Conservation (phyloP, 331 rosid genomes). For the Telfairia occidentalis region DNA sequence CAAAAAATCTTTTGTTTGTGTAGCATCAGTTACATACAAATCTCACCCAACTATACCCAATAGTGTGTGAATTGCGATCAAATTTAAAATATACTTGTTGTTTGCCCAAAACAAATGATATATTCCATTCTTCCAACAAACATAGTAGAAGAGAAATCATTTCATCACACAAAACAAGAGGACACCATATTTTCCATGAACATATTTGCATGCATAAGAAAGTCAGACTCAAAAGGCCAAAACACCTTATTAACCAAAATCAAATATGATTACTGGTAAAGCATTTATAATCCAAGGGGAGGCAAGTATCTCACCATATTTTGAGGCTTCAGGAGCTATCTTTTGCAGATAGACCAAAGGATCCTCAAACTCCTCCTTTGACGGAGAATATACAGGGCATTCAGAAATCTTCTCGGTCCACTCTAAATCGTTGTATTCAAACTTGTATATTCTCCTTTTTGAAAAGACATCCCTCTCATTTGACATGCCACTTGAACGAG, state of each 20-base stretch:
- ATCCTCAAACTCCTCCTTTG: conserved; percentile 86
- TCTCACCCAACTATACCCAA: background rate
- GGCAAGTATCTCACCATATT: conserved; percentile 25
- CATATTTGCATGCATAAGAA: background rate
- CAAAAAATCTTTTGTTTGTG: background rate
- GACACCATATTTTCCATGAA: background rate
- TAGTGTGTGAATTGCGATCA: background rate
- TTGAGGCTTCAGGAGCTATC: conserved; percentile 96
- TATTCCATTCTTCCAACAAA: background rate
- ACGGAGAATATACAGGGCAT: conserved; percentile 84
- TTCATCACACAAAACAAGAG: background rate
- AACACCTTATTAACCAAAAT: background rate
- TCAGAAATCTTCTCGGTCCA: conserved; percentile 82
- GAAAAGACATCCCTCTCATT: conserved; percentile 33
- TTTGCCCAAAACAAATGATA: background rate
- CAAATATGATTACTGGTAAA: background rate
- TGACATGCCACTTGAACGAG: conserved; percentile 19
- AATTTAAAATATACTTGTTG: background rate
- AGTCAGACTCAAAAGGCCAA: background rate
- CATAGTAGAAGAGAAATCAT: background rate
- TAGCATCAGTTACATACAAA: background rate
- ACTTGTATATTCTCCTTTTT: conserved; percentile 79
- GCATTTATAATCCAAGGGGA: background rate
- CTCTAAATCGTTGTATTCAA: conserved; percentile 60
- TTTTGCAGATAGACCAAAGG: conserved; percentile 83